A percentile compares a stretch with the other conserved stretches of the same genome.
Conservation (phyloP, 1,284 basidiomycete genomes). For the Mycena sp. region DNA sequence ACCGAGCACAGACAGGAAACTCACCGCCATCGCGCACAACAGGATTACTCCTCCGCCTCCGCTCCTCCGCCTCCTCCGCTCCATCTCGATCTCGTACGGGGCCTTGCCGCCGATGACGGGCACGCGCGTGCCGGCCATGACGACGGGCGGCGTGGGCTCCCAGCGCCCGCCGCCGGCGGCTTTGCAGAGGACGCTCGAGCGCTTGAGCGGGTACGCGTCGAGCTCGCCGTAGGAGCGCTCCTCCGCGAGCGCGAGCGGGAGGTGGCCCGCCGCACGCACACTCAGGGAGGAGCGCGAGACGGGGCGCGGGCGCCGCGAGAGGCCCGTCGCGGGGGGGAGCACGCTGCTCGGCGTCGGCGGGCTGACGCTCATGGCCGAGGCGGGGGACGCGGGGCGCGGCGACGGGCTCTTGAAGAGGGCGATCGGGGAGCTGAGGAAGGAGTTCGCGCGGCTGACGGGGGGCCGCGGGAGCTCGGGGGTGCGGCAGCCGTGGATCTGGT, state of each 20-base stretch:
- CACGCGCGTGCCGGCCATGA: constrained; percentile 59
- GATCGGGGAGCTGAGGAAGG: constrained; percentile 52
- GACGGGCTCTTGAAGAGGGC: constrained; percentile 42
- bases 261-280: constrained; percentile 45
- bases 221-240: constrained; percentile 66
- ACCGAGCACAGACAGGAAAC: constrained; percentile 28
- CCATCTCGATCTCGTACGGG: constrained; percentile 71
- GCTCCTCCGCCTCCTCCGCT: constrained; percentile 66
- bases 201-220: constrained; percentile 72
- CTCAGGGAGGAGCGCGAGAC: constrained; percentile 46
- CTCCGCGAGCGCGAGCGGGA: constrained; percentile 35
- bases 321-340: constrained; percentile 23
- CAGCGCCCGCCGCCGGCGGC: constrained; percentile 79
- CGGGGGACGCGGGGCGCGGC: constrained; percentile 51
- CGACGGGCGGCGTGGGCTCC: constrained; percentile 66
- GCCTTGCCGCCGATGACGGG: constrained; percentile 69
- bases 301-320: constrained; percentile 30
- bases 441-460: constrained; percentile 8
- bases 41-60: constrained; percentile 60
- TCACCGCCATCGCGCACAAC: constrained; percentile 68
- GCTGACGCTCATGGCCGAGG: constrained; percentile 33
- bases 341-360: constrained; percentile 26
- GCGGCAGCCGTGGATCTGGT: constrained; percentile 69
- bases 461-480: constrained; percentile 34
- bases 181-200: constrained; percentile 73